Base-by-base conservation (phyloP, 257 asterid genomes). In the Cordia subcordata region DNA sequence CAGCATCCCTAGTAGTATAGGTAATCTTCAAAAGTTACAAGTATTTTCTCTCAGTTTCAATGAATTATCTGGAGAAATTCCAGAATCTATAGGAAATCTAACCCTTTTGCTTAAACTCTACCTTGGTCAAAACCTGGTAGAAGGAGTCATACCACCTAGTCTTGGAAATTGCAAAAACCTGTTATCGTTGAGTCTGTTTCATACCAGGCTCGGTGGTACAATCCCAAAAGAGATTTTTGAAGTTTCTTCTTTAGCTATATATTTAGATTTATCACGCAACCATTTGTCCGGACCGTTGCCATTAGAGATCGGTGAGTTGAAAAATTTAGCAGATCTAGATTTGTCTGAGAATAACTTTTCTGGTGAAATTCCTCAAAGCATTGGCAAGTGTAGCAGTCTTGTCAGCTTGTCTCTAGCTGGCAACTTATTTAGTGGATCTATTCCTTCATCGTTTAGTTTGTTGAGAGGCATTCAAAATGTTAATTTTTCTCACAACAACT, bases 81-180 rank as follows among this genome's bases (percentile, higher is more conserved):
- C 68, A 46, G 54, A 47, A 13, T 65, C 68, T 47, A 10, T 74
- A 19, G 79, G 79, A 27, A 74, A 68, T 47, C 19, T 74, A 37
- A 23, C 68, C 1, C 21, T 27, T n/a, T 52, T 74, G 47, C 52
- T 14, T 14, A 27, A 5, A 14, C 55, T 74, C 0, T n/a, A 18
- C 33, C 49, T 74, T 10, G 61, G 19, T 21, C 11, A 33, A 35
- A 74, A 74, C 54, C 17, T 45, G 4, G 5, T 74, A 1, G 47
- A 53, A 23, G 79, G 79, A 8, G 45, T 17, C 22, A 32, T 74
- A 53, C 72, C 79, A 12, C 20, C n/a, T 39, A 74, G 75, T 64
- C 55, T 68, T 19, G 61, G 61, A 22, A 60, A 60, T 8, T 60
- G 35, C 44, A 22, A 21, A 13, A 39, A 27, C 42, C 49, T 74